Conservation (phyloP, 306 rosid species). For the Rosa lucieae region DNA sequence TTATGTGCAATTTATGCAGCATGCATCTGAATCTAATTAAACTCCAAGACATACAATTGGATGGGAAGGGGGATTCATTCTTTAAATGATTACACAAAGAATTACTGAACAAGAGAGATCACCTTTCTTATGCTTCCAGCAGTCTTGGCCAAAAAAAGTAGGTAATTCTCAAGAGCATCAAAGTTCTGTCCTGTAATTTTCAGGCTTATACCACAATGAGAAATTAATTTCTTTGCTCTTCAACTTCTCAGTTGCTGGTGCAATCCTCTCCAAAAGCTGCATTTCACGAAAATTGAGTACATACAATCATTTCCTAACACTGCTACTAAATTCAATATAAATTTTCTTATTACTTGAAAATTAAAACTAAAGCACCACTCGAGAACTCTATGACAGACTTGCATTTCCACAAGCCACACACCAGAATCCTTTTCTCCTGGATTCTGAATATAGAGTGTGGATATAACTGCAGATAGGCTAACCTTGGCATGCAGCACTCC, state of each 20-base stretch:
- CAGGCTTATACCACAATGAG: slow-evolving; percentile 92
- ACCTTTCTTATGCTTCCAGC: slow-evolving; percentile 1
- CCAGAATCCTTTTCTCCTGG: neutral
- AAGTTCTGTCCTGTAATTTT: slow-evolving; percentile 66
- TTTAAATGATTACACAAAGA: neutral
- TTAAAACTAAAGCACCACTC: neutral
- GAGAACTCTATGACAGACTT: neutral
- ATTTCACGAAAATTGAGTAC: slow-evolving; percentile 6
- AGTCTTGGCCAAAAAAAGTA: neutral
- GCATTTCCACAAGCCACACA: neutral
- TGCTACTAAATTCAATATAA: neutral
- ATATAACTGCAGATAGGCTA: slow-evolving; percentile 22
- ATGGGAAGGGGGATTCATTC: neutral
- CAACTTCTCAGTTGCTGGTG: slow-evolving; percentile 79
- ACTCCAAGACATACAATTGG: neutral
- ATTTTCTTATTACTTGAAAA: neutral
- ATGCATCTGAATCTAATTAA: neutral
- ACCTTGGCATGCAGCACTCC: slow-evolving; percentile 76
- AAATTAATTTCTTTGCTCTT: slow-evolving; percentile 67
- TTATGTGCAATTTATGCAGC: neutral
- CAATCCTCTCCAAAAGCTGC: slow-evolving; percentile 84
- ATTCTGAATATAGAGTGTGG: neutral
- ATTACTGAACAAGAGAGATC: slow-evolving; percentile 1
- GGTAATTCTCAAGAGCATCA: slow-evolving; percentile 25
- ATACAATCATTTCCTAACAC: neutral